phyloP scores from a whole-genome alignment of 2,329 filamentous ascomycete genomes.

The Fusarium sulawesiense region DNA sequence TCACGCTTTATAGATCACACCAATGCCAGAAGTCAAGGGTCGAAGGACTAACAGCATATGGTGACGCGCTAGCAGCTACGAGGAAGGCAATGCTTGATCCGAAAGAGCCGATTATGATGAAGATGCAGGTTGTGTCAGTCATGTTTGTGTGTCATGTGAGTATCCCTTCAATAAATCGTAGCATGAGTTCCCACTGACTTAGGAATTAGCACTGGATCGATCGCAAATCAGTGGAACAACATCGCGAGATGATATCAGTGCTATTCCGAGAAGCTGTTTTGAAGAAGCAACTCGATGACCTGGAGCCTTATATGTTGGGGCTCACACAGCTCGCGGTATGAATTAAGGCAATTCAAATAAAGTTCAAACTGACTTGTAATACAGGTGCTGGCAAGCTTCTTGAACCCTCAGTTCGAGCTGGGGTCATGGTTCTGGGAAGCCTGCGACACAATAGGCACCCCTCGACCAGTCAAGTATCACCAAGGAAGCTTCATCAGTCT shows the following conservation, averaged over 20 bases:
- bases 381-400: constrained; percentile 32
- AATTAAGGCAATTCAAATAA: too few relatives aligned
- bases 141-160: constrained; percentile 40
- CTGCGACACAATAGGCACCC: constrained; percentile 6
- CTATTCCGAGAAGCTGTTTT: constrained; percentile 33
- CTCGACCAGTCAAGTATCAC: constrained; percentile 27
- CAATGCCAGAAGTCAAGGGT: constrained; percentile 11
- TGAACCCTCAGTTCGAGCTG: constrained; percentile 29
- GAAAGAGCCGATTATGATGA: constrained; percentile 13
- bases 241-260: constrained; percentile 28
- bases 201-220: constrained; percentile 37
- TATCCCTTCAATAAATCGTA: too few relatives aligned
- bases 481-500: constrained; percentile 32
- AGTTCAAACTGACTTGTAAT: too few relatives aligned
- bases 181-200: too few relatives aligned
- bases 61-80: constrained; percentile 21
- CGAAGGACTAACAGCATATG: constrained; percentile 30
- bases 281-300: constrained; percentile 9
- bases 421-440: constrained; percentile 43
- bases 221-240: constrained; percentile 14
- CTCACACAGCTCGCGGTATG: constrained; percentile 36
- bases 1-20: constrained; percentile 26
- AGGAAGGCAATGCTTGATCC: constrained; percentile 18
- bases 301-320: constrained; percentile 32
- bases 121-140: constrained; percentile 30